Evolutionary conservation across 495 filamentous ascomycete species (phyloP), one percentile per base, ranked within the genome.

Genomic region (Copromyces sp.): DNA sequence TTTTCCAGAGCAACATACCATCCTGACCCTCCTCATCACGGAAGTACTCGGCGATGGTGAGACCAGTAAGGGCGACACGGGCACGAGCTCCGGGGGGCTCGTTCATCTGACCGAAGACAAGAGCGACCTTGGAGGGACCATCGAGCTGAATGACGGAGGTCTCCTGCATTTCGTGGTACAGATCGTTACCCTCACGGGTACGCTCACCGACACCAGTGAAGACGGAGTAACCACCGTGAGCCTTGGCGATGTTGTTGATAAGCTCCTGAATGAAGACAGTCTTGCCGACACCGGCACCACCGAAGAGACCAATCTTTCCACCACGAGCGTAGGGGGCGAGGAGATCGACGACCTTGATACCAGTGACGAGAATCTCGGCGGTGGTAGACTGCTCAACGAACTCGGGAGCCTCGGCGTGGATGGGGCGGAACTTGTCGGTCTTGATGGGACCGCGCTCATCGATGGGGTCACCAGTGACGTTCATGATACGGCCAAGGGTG

Each of bases 111-210:
- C 95, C 95, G 89, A 99, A 99, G 76, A 98, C 95, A 76, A 99
- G 89, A 75, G 95, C 93, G 87, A 98, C 95, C 92, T 99, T 99
- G 84, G 95, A 99, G 79, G 97, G 94, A 86, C 95, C 95, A 75
- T 99, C 95, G 74, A 99, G 93, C 85, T 99, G 88, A 86, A 99
- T 99, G 90, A 99, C 95, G 87, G 91, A 90, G 81, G 95, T 99
- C 88, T 99, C 94, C 89, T 99, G 95, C 95, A 99, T 99, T 92
- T 99, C 95, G 88, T 99, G 96, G 92, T 99, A 99, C 89, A 99
- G 87, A 91, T 99, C 95, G 90, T 99, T 99, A 90, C 95, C 95
- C 91, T 99, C 95, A 92, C 95, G 95, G 81, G 95, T 99, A 88
- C 95, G 95, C 92, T 99, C 95, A 81, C 95, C 95, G 85, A 99